Conservation (phyloP, 805 yeast species). For the Saccharomyces kudriavzevii region DNA sequence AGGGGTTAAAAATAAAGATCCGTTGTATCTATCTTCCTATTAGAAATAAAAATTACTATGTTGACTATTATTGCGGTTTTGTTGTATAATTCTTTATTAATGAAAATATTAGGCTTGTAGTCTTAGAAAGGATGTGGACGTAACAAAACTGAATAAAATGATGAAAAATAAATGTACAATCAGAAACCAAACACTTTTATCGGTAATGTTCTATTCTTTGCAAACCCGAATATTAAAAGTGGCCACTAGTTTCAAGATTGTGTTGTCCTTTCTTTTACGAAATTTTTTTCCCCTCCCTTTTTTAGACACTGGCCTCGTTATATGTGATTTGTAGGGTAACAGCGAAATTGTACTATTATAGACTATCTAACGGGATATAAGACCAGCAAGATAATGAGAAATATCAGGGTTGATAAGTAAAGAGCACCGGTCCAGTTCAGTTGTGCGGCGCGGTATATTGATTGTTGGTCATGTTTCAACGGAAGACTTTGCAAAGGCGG, state of each 20-base stretch:
- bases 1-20: neutral
- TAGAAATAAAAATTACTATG: neutral
- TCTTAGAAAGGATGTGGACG: neutral
- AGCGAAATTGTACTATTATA: neutral
- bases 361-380: neutral
- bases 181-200: neutral
- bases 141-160: neutral
- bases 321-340: neutral
- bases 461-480: slow-evolving; percentile 24
- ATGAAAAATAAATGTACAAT: neutral
- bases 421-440: neutral
- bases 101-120: neutral
- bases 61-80: neutral
- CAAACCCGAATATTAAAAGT: neutral
- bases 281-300: neutral
- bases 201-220: neutral
- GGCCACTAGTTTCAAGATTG: neutral
- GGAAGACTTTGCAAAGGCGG: slow-evolving; percentile 45
- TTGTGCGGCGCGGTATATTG: neutral
- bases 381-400: neutral
- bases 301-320: neutral
- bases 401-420: neutral
- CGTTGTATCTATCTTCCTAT: neutral
- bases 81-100: neutral
- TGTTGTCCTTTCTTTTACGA: neutral